Conservation (phyloP, 2,329 filamentous ascomycete species). For the Penicillium nordicum region DNA sequence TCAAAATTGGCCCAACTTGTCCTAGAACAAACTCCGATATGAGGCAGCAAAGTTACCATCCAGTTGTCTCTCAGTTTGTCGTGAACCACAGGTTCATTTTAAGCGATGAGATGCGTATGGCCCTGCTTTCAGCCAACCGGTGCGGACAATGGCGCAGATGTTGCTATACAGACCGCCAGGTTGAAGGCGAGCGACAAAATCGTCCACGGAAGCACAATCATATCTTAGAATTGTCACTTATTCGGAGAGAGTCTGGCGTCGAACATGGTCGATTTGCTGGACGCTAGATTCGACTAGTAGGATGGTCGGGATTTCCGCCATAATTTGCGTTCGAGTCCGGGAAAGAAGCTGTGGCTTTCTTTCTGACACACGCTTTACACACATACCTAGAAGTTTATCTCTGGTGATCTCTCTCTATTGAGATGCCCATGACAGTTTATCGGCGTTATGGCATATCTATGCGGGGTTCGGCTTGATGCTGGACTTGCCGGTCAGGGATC, state of each 20-base stretch:
- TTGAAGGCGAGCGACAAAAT: slow-evolving; percentile 16
- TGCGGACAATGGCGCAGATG: slow-evolving; percentile 30
- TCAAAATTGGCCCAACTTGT: background rate
- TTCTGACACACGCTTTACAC: background rate
- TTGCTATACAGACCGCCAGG: slow-evolving; percentile 28
- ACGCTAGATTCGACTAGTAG: background rate
- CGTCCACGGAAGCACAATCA: background rate
- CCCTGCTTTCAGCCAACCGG: slow-evolving; percentile 34
- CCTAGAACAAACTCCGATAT: background rate
- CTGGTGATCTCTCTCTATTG: background rate
- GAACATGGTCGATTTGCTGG: background rate
- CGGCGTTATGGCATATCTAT: background rate
- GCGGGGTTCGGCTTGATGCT: background rate
- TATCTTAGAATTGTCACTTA: background rate
- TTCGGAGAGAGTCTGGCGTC: background rate
- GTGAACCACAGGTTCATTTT: background rate
- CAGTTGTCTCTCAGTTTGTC: background rate
- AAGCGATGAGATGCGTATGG: slow-evolving; percentile 26
- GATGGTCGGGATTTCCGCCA: background rate
- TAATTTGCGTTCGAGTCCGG: background rate
- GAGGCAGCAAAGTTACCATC: background rate
- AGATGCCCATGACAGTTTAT: background rate
- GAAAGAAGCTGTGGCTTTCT: background rate
- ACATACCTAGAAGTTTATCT: background rate
- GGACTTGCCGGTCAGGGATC: background rate